Percentiles rank a stretch among this genome's conserved stretches.
Conservation (phyloP, 306 rosid genomes). For the Vigna reflexopilosa region DNA sequence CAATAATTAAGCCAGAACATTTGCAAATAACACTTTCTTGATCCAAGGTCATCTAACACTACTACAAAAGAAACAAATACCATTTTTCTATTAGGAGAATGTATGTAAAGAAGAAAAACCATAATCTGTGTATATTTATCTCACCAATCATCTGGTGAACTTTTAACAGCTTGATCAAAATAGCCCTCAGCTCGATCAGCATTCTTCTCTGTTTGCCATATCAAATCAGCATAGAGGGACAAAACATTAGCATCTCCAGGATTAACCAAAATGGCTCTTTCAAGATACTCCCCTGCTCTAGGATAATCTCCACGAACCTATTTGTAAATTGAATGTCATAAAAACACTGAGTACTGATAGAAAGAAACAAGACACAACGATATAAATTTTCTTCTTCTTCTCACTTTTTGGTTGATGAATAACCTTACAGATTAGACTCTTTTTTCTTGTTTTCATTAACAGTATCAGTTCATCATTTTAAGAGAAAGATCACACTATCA, state of each 20-base stretch:
- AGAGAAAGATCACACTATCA: not conserved
- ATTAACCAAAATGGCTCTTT: conserved; percentile 76
- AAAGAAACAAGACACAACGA: conserved; percentile 11
- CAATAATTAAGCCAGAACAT: conserved; percentile 16
- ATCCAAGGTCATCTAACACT: not conserved
- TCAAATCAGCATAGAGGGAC: conserved; percentile 73
- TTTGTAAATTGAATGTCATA: conserved; percentile 32
- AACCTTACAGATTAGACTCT: not conserved
- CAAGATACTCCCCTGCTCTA: conserved; percentile 81
- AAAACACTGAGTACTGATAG: not conserved
- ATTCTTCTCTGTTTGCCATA: conserved; percentile 73
- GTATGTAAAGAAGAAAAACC: too few relatives aligned
- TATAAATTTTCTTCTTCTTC: not conserved
- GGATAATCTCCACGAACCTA: conserved; percentile 76
- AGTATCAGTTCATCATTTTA: not conserved
- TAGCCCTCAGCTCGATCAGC: conserved; percentile 73
- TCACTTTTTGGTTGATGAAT: not conserved
- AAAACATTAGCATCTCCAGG: conserved; percentile 66
- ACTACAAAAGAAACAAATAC: too few relatives aligned
- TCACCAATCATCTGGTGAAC: conserved; percentile 83
- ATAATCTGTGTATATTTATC: not conserved
- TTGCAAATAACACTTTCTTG: not conserved
- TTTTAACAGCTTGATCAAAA: conserved; percentile 76
- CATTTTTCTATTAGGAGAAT: too few relatives aligned
- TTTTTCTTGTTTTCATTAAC: not conserved